Evolutionary conservation across 2,329 filamentous ascomycete species (phyloP).

Genomic region (Tolypocladium album): DNA sequence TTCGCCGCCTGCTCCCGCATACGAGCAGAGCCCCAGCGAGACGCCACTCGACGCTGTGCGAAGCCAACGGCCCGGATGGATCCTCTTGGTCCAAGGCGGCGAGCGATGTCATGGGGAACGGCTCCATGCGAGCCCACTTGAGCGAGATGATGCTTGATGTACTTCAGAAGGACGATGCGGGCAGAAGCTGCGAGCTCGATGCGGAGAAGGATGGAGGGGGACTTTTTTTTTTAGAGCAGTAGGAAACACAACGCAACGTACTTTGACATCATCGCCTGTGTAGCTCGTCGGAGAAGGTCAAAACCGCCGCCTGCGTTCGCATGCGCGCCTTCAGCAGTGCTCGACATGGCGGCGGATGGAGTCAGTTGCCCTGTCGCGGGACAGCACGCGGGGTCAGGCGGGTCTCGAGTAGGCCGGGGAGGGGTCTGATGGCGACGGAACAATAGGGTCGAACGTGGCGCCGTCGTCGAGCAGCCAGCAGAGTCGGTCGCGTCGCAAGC

Average conservation of each 20-base stretch:
- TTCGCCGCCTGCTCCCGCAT: background rate
- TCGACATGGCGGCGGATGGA: slow-evolving; percentile 31
- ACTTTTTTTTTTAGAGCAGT: slow-evolving; percentile 6
- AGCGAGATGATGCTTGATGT: background rate
- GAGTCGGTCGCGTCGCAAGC: background rate
- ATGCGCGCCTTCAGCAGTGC: slow-evolving; percentile 27
- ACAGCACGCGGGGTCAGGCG: background rate
- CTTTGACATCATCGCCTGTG: slow-evolving; percentile 55
- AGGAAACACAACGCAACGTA: slow-evolving; percentile 27
- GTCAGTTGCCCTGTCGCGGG: background rate
- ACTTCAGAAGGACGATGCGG: background rate
- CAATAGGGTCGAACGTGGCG: background rate
- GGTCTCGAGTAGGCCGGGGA: background rate
- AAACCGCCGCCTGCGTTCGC: slow-evolving; percentile 31
- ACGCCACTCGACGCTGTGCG: background rate
- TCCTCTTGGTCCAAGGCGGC: background rate
- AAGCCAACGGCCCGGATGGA: background rate
- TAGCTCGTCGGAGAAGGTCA: slow-evolving; percentile 48
- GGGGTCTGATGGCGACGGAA: background rate
- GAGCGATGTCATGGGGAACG: background rate
- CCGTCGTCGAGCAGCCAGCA: background rate
- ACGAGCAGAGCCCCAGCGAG: background rate
- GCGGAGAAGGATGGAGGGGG: slow-evolving; percentile 3
- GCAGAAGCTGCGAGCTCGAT: background rate
- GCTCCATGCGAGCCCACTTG: background rate